Evolutionary conservation across 179 eudicot species (phyloP), one percentile per base, ranked within the genome.

Genomic region (Beta corolliflora): DNA sequence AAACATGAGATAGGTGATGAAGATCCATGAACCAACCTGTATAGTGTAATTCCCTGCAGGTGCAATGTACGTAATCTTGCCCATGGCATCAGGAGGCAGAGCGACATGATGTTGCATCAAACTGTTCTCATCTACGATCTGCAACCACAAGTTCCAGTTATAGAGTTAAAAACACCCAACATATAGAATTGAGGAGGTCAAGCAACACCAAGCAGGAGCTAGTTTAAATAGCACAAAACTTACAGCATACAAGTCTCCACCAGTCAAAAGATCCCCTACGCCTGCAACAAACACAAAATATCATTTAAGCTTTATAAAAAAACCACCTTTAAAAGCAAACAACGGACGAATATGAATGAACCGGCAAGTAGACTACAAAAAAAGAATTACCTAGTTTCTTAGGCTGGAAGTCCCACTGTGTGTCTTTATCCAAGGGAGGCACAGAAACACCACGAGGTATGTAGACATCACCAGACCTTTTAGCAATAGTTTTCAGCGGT

Each of bases 401-500:
- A 61, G 99, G 99, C 86, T 91, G 89, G 75, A 96, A 96, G 56
- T 96, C 99, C 99, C 99, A 96, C 59, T 92, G 97, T n/a, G 84
- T 86, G 76, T 96, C 98, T 83, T 92, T 94, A 88, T 96, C 99
- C 69, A 94, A 93, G 16, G 98, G 96, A 54, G 98, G 98, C 58
- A 96, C 99, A 78, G 98, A 82, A 61, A 96, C 99, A 88, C 99
- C 99, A 84, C 98, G 98, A 84, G 99, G 99, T 15, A 96, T 96
- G 71, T 96, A 96, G 77, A 96, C 99, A 93, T 96, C 99, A 77
- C 97, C 97, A 73, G 97, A 94, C 83, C 71, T 89, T 83, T 54
- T 90, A 60, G 99, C 99, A 80, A 96, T 96, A 54, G 99, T 96
- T 87, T 93, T 94, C 68, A 96, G 83, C 75, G 99, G 99, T 86